Percentiles rank a stretch among this genome's conserved stretches.
phyloP scores from a whole-genome alignment of 768 basidiomycete species.

The Mycena vulgaris region DNA sequence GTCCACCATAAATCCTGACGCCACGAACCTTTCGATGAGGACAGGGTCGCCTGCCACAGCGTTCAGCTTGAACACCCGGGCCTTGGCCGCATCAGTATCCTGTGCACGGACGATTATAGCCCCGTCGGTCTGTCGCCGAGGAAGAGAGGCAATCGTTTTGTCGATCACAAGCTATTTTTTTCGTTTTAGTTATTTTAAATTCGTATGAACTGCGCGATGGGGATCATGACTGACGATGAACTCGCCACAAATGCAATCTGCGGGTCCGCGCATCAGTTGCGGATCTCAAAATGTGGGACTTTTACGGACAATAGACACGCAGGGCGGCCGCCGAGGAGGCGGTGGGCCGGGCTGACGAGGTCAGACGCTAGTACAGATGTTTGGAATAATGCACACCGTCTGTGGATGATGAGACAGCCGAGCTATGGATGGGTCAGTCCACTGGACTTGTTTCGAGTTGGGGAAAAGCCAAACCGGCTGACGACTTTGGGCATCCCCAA shows the following conservation, averaged over 20 bases:
- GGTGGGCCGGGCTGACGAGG: slow-evolving; percentile 76
- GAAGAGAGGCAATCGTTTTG: slow-evolving; percentile 77
- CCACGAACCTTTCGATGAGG: slow-evolving; percentile 81
- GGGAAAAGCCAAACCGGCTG: slow-evolving; percentile 60
- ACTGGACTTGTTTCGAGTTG: not conserved
- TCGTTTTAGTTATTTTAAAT: not conserved
- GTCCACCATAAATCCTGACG: not conserved
- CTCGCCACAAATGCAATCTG: slow-evolving; percentile 92
- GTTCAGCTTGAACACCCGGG: slow-evolving; percentile 90
- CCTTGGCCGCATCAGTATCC: slow-evolving; percentile 68
- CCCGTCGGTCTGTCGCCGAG: slow-evolving; percentile 82
- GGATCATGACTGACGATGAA: slow-evolving; percentile 73
- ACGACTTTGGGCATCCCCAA: slow-evolving; percentile 90
- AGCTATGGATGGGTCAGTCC: not conserved
- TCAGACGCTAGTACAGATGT: not conserved
- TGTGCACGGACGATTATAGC: slow-evolving; percentile 86
- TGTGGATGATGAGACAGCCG: slow-evolving; percentile 87
- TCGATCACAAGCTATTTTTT: slow-evolving; percentile 82
- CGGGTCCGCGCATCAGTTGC: slow-evolving; percentile 21
- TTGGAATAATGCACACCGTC: slow-evolving; percentile 68
- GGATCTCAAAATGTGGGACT: slow-evolving; percentile 27
- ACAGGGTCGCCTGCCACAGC: slow-evolving; percentile 78
- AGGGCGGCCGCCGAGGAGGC: slow-evolving; percentile 84
- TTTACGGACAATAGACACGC: slow-evolving; percentile 83
- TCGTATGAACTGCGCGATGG: not conserved